phyloP scores from a whole-genome alignment of 1,284 basidiomycete species.

The Marasmius oreades region DNA sequence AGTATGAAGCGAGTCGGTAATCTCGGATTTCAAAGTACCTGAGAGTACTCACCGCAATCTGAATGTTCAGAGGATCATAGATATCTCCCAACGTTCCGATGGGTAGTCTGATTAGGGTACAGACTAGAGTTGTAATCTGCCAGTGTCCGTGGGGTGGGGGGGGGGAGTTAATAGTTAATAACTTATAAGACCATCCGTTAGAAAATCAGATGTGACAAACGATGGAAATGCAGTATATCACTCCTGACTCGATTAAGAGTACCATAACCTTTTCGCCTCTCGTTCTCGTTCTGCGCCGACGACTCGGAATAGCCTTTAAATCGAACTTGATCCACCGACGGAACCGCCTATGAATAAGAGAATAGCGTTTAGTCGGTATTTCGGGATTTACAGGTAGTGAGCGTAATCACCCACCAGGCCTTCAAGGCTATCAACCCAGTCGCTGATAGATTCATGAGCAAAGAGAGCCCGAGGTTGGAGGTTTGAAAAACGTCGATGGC shows the following conservation, averaged over 20 bases:
- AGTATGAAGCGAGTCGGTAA: too few relatives aligned
- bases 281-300: too few relatives aligned
- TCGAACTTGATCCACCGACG: conserved; percentile 1
- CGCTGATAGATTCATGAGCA: conserved; percentile 18
- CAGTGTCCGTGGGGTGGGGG: background rate
- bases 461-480: conserved; percentile 12
- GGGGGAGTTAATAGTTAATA: background rate
- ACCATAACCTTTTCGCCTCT: conserved; percentile 15
- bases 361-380: background rate
- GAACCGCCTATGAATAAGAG: conserved; percentile 2
- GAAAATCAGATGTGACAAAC: too few relatives aligned
- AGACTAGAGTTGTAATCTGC: conserved; percentile 12
- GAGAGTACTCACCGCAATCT: conserved; percentile 17
- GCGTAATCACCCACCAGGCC: conserved; percentile 13
- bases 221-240: conserved; percentile 20
- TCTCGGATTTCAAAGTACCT: background rate
- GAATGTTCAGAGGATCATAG: conserved; percentile 17
- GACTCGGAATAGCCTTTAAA: background rate
- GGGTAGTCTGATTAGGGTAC: conserved; percentile 15
- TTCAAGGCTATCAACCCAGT: conserved; percentile 18
- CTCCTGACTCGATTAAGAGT: conserved; percentile 20
- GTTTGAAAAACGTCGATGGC: conserved; percentile 17
- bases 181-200: too few relatives aligned
- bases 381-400: background rate
- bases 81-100: conserved; percentile 20